Base-by-base conservation (phyloP, 257 asterid genomes). In the Eucommia ulmoides region DNA sequence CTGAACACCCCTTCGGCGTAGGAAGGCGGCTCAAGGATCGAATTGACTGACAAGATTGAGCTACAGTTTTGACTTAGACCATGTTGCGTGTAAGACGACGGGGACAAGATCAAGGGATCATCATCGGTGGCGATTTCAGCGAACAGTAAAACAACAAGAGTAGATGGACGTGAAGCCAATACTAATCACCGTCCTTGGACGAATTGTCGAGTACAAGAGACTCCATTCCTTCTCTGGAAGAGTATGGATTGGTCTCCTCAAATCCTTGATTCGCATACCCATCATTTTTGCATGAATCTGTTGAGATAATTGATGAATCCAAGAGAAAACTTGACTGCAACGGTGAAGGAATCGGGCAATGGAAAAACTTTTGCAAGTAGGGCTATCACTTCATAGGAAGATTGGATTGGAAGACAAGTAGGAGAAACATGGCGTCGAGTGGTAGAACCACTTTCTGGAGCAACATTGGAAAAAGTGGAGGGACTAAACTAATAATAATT, bases 81-180 rank as follows among this genome's bases (percentile, higher is more conserved):
- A 2, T 42, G n/a, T 60, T 38, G 72, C 45, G 52, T 10, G 65
- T 54, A 1, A 16, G n/a, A n/a, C n/a, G n/a, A n/a, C n/a, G n/a
- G n/a, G n/a, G n/a, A n/a, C n/a, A n/a, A n/a, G n/a, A n/a, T n/a
- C 25, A 79, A 77, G 53, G 89, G 95, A 73, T 84, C 89, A 65
- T 81, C 59, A 54, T 56, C 75, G 33, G 65, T 66, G 33, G 83
- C 44, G n/a, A 69, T 51, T 53, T 76, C 54, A 59, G 56, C 63
- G 61, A 70, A 58, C 20, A 76, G 80, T 67, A 41, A 70, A 62
- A 56, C 66, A 59, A 38, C 65, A 45, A 54, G 94, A 53, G 62
- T 80, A 76, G 20, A 74, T 72, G 19, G 80, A 62, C 79, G 77
- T 68, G 72, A 82, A 93, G 73, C 83, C 77, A 76, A 70, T 76